Evolutionary conservation across 192 early-diverging fungal species (phyloP), one percentile per base, ranked within the genome.

Genomic region (Physocladia obscura): DNA sequence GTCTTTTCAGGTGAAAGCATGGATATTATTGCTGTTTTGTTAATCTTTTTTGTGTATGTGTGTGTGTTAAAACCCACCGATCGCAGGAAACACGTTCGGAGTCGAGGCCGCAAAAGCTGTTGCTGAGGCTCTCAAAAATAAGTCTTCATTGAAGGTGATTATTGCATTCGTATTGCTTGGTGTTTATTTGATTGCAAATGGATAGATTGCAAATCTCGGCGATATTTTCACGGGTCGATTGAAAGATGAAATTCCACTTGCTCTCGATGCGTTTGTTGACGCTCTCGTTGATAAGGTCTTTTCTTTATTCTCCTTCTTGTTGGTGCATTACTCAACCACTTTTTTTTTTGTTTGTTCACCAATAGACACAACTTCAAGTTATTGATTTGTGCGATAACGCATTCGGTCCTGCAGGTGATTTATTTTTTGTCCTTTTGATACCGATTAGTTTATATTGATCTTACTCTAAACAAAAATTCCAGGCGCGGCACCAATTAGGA

Each of bases 181-280:
- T n/a, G n/a, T n/a, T n/a, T n/a, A n/a, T n/a, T n/a, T n/a, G n/a
- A n/a, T n/a, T n/a, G n/a, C n/a, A n/a, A n/a, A n/a, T n/a, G n/a
- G n/a, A 35, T 77, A 94, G 93, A 74, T 90, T 37, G 92, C 91
- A 36, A 89, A 90, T 38, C 82, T 95, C 36, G 87, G 89, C 58
- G 96, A 98, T 74, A 95, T 95, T 54, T 98, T 97, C 73, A 98
- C 96, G 24, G 88, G 94, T 30, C 90, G 96, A 40, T 82, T 97
- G 39, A 86, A 89, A 71, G 87, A 90, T 57, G 94, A 96, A 74
- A 94, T 98, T 69, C 93, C 93, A 54, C 79, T 82, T 39, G 87
- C 89, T 44, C 74, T 97, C 26, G 89, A 90, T 54, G 90, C 90
- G 22, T 79, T 98, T 27, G 90, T 92, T 48, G 89, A 89, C 52